A percentile compares a stretch with the other conserved stretches of the same genome.
Evolutionary conservation across 228 moss, liverwort and hornwort genomes (phyloP).

Genomic region (Sphagnum fallax): DNA sequence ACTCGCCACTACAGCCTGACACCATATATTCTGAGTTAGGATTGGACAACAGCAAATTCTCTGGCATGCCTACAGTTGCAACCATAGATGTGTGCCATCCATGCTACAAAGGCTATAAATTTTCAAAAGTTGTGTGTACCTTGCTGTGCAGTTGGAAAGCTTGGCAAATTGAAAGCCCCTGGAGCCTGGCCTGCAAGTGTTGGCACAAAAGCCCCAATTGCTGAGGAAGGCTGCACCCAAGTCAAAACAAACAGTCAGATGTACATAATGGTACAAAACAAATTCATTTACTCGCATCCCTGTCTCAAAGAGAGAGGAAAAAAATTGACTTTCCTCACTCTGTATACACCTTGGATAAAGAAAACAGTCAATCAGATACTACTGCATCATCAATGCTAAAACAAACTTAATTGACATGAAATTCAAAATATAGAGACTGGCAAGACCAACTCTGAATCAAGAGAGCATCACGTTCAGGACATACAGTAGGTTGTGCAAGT

Average conservation of each 20-base stretch:
- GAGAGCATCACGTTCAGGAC: background rate
- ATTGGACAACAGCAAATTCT: too few relatives aligned
- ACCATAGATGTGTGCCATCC: background rate
- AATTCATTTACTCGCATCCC: background rate
- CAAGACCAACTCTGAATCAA: background rate
- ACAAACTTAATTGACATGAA: background rate
- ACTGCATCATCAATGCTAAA: background rate
- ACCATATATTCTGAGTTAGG: too few relatives aligned
- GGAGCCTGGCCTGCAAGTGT: slow-evolving; percentile 16
- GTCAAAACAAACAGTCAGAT: background rate
- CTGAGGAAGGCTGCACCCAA: slow-evolving; percentile 22
- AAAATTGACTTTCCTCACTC: background rate
- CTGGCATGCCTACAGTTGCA: background rate
- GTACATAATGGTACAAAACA: background rate
- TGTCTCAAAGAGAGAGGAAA: background rate
- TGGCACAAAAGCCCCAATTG: slow-evolving; percentile 27
- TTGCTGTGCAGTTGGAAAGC: slow-evolving; percentile 44
- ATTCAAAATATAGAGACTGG: too few relatives aligned
- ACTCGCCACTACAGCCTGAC: too few relatives aligned
- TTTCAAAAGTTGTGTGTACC: slow-evolving; percentile 12
- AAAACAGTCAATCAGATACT: background rate
- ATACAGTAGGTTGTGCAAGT: slow-evolving; percentile 34
- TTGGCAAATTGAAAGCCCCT: slow-evolving; percentile 44
- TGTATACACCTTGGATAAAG: background rate
- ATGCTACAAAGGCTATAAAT: too few relatives aligned